Base-by-base conservation (phyloP, 139 green algal species). In the Chlorella vulgaris region DNA sequence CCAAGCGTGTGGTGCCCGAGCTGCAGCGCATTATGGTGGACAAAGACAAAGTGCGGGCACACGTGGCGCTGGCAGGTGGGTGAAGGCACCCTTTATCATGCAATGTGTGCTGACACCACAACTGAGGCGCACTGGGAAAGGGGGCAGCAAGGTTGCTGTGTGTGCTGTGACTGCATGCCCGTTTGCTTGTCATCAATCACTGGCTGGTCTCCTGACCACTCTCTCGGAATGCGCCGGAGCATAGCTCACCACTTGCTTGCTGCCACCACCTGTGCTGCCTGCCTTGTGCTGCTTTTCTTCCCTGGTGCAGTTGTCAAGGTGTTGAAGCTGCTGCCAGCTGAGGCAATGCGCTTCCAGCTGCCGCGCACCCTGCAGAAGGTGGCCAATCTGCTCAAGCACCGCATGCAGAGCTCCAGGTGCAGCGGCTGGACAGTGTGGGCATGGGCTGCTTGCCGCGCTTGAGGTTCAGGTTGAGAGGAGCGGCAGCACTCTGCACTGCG, bases 321-420 rank as follows among this genome's bases (percentile, higher is more conserved):
- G 53, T 83, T 96, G 42, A 88, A 88, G 79, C 86, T 94, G 74
- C 89, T 98, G 77, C 94, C 94, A 7, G 53, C 76, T 29, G 85
- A 85, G 39, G 88, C 85, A n/a, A 87, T 92, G 81, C 68, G 80
- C 2, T 42, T 63, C 8, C 88, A 92, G 77, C 91, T 98, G 78
- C 93, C 94, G 0, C 84, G 86, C 29, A 84, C 83, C 42, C 89
- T 97, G 60, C 89, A 94, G 81, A 84, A 62, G 24, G 90, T 96
- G 10, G 79, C 83, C 62, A 94, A 93, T 82, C 79, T 96, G 80
- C 88, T 97, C 42, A 66, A 69, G 5, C 74, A 67, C 65, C 85
- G 91, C 35, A 69, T 91, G 69, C 95, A 97, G 81, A 82, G 90
- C 70, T 83, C 88, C 38, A 51, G 69, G 69, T 22, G 62, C 58